Base-by-base conservation (phyloP, 257 asterid species). In the Solanum peruvianum region DNA sequence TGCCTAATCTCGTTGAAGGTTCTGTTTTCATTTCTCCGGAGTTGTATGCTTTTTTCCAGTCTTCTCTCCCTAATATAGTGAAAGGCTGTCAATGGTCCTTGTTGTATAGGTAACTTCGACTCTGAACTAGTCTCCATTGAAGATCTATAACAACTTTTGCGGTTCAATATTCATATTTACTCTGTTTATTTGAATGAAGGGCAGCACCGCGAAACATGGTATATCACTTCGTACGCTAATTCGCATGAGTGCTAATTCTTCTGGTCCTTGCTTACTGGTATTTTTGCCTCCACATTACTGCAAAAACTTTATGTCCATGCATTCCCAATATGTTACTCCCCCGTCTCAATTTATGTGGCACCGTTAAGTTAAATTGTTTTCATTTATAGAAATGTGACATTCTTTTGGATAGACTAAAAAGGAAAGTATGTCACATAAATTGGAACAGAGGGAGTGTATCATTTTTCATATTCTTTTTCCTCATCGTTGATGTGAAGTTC, bases 171-270 rank as follows among this genome's bases (percentile, higher is more conserved):
- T 93, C 89, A 92, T 89, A 86, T 67, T 27, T 86, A 88, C 78
- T 88, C 66, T 83, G 58, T 88, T 90, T 86, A 89, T 86, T 90
- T 93, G 91, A 91, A 91, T 94, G 98, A 93, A 94, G 95, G 95
- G 95, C 99, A 97, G 99, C 94, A 93, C 98, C 86, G 95, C 87
- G 67, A 97, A 93, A 91, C 91, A 97, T 93, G 99, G 99, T 89
- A 95, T 95, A 92, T 97, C 99, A 85, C 95, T 97, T 83, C 98
- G 94, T 47, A 97, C 99, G 6, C 98, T 97, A 71, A 86, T 94
- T 85, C 94, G 97, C 73, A 97, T 86, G 87, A 93, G 95, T 72
- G 77, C 91, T 25, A 89, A 86, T 77, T 88, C 91, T 86, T 89
- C 93, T 86, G 99, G 99, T 86, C 98, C 98, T 86, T 94, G 95